Evolutionary conservation across 1,284 basidiomycete species (phyloP).

Genomic region (Puccinia coronata): DNA sequence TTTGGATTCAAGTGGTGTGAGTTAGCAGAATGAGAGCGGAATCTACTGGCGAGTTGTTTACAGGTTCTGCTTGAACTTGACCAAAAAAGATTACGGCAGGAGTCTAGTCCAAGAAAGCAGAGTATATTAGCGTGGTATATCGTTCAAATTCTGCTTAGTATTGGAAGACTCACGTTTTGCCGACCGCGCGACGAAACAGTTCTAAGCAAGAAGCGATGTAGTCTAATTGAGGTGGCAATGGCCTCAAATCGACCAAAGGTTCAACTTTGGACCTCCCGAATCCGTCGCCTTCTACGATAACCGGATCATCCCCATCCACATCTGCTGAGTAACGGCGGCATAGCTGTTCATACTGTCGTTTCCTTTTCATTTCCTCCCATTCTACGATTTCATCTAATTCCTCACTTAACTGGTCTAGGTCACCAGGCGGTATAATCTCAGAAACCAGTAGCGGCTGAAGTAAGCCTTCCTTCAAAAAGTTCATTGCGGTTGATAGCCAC

Average conservation of each 20-base stretch:
- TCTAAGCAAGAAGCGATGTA: constrained; percentile 35
- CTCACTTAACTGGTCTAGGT: constrained; percentile 29
- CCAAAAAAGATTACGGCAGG: not conserved
- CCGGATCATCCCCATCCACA: constrained; percentile 53
- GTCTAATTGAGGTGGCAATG: constrained; percentile 33
- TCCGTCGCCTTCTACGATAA: constrained; percentile 54
- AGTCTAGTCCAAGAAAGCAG: not conserved
- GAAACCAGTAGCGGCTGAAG: constrained; percentile 45
- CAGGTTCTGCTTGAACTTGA: no score
- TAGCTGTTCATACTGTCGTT: constrained; percentile 47
- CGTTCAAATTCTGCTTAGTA: not conserved
- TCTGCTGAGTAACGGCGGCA: constrained; percentile 50
- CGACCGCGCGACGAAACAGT: constrained; percentile 27
- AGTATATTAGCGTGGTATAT: not conserved
- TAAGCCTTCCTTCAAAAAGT: constrained; percentile 46
- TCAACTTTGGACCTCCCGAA: constrained; percentile 49
- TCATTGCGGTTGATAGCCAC: constrained; percentile 50
- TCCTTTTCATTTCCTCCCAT: constrained; percentile 40
- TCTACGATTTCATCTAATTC: constrained; percentile 43
- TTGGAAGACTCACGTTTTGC: constrained; percentile 14
- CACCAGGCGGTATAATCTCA: constrained; percentile 46
- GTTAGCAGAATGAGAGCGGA: no score
- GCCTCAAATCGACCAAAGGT: constrained; percentile 42
- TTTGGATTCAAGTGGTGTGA: no score
- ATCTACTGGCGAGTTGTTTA: no score